A percentile compares a stretch with the other conserved stretches of the same genome.
Conservation (phyloP, 768 basidiomycete species). For the Boletus rubroflammeus region DNA sequence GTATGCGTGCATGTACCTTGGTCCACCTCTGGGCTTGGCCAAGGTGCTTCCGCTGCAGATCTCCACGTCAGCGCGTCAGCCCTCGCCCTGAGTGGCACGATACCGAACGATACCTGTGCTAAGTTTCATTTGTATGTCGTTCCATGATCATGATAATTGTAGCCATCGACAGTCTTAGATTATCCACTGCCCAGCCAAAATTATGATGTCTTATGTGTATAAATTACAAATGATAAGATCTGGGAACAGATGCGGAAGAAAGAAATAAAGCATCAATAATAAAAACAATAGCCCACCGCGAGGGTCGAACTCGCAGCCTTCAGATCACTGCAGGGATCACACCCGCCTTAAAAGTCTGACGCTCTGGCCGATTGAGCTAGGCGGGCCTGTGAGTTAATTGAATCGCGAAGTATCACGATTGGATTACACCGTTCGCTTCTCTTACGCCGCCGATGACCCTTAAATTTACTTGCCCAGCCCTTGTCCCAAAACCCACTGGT, state of each 20-base stretch:
- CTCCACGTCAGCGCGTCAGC: no score
- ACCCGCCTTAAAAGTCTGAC: constrained; percentile 49
- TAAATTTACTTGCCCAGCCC: background rate
- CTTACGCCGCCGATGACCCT: background rate
- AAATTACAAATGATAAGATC: background rate
- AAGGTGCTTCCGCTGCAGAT: no score
- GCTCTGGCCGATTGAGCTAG: constrained; percentile 63
- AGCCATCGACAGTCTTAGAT: constrained; percentile 18
- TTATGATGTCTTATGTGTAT: constrained; percentile 11
- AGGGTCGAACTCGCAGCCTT: constrained; percentile 86
- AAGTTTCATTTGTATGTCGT: constrained; percentile 18
- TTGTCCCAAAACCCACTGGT: background rate
- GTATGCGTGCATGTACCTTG: constrained; percentile 9
- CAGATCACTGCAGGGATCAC: constrained; percentile 43
- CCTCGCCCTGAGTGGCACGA: no score
- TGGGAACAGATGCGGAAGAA: no score
- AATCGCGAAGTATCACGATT: background rate
- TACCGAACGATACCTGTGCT: background rate
- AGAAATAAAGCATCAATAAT: no score
- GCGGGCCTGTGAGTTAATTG: constrained; percentile 33
- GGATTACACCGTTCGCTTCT: background rate
- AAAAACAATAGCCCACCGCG: constrained; percentile 66
- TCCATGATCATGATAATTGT: constrained; percentile 14
- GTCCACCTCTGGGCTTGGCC: no score
- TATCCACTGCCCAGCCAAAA: constrained; percentile 12